Conservation (phyloP, 2,329 filamentous ascomycete species). For the Ceratocystis lukuohia region DNA sequence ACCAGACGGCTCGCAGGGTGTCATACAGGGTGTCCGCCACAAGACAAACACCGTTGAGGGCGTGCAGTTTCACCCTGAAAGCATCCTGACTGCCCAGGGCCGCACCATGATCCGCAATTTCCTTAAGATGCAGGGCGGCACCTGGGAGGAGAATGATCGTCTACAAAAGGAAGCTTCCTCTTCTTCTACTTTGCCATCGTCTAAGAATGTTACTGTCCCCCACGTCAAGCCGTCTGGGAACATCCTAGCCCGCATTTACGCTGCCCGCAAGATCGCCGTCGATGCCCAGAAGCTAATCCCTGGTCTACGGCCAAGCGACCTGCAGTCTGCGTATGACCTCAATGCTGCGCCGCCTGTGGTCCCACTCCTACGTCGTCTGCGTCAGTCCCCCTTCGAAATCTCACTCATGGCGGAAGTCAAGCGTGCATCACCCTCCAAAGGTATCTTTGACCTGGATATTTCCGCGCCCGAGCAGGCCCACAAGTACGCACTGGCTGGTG, state of each 20-base stretch:
- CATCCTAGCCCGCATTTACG: constrained; percentile 85
- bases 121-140: constrained; percentile 72
- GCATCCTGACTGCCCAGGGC: constrained; percentile 82
- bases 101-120: constrained; percentile 89
- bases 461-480: constrained; percentile 82
- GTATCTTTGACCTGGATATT: constrained; percentile 74
- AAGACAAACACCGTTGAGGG: constrained; percentile 85
- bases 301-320: constrained; percentile 67
- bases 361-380: constrained; percentile 63
- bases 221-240: constrained; percentile 51
- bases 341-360: constrained; percentile 75
- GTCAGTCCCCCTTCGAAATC: constrained; percentile 74
- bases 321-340: constrained; percentile 76
- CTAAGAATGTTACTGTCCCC: constrained; percentile 18
- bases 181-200: constrained; percentile 18
- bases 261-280: constrained; percentile 61
- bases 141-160: constrained; percentile 69
- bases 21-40: constrained; percentile 96
- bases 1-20: constrained; percentile 61
- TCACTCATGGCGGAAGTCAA: constrained; percentile 96
- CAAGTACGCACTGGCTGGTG: constrained; percentile 83
- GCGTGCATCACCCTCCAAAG: constrained; percentile 89
- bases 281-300: constrained; percentile 71
- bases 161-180: constrained; percentile 31
- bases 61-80: constrained; percentile 96